Base-by-base conservation (phyloP, 345 rosid genomes). In the Boechera divaricarpa region DNA sequence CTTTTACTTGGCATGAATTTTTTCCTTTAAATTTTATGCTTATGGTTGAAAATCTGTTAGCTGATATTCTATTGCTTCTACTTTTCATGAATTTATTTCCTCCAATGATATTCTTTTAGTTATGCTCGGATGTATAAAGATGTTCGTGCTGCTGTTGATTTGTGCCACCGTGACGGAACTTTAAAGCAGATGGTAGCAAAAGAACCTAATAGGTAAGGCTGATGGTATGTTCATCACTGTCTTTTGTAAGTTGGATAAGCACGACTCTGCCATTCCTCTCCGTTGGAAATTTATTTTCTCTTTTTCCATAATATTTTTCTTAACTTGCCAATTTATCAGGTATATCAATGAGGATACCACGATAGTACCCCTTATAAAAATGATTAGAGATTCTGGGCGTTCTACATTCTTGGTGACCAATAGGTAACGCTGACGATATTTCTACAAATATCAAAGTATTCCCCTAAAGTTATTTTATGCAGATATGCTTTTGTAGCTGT, bases 81-180 rank as follows among this genome's bases (percentile, higher is more conserved):
- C 6, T 7, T 62, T 16, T 60, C 57, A 13, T 38, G 15, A 47
- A 54, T 35, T 24, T 29, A 24, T 55, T 8, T 39, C 13, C 33
- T 79, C 16, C 4, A 4, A 35, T 56, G 57, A 31, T 73, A 13
- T 69, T 53, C 21, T 80, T 72, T 52, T 82, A 95, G 99, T 78
- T 95, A 91, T 68, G 82, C 86, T 66, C 85, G 77, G 7, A 89
- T 95, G 93, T 95, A 95, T 78, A 89, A 86, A 79, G 99, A 92
- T 77, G 98, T 92, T 64, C 87, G 99, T 67, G 91, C 98, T 49
- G 98, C 98, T 21, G 99, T 95, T 82, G 99, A 95, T 80, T 80
- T 95, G 88, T 95, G 99, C 79, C 99, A 95, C 82, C 94, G 98
- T 18, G 98, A 95, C 83, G 99, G 98, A 80, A 95, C 98, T 58